Evolutionary conservation across 306 rosid genomes (phyloP), one percentile per base, ranked within the genome.

Genomic region (Cyclanthera cordifolia): DNA sequence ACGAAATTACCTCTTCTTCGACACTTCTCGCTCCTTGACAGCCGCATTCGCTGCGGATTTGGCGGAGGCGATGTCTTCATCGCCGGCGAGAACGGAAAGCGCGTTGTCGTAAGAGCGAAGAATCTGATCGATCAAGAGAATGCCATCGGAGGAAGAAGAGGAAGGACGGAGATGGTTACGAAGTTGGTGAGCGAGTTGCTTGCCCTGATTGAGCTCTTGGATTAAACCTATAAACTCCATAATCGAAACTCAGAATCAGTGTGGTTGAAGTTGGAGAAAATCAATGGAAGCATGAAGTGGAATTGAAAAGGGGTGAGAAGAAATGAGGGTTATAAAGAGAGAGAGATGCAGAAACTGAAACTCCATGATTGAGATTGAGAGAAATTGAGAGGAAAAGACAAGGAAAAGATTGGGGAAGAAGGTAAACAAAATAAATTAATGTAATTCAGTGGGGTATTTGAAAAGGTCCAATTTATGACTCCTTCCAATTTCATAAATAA

Each of bases 161-260:
- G 52, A 69, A 20, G 79, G 76, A 34, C 43, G 37, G 3, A 88
- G 45, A 69, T 81, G 82, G 19, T 53, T 61, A 58, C 13, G 37
- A 1, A 91, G 90, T 79, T 87, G 67, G 72, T 83, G 50, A 32
- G 92, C 80, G 9, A 82, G 81, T 76, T 87, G 82, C 80, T 80
- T 73, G 60, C 97, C 97, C 50, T 81, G 84, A 14, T 10, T 77
- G 52, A 91, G 72, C 74, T 91, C 95, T 54, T 58, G 69, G 52
- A 78, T 74, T 24, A 91, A 65, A 73, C 53, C 39, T 65, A 64
- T 54, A 67, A 80, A 80, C 60, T 80, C 96, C 70, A 45, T 59
- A 4, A 12, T 67, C 11, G 46, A 25, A 46, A 15, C 10, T 17
- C 49, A 12, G 8, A 68, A 24, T 5, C 5, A 1, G 17, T 6